Evolutionary conservation across 1,284 basidiomycete species (phyloP).

Genomic region (Vanrija sp.): DNA sequence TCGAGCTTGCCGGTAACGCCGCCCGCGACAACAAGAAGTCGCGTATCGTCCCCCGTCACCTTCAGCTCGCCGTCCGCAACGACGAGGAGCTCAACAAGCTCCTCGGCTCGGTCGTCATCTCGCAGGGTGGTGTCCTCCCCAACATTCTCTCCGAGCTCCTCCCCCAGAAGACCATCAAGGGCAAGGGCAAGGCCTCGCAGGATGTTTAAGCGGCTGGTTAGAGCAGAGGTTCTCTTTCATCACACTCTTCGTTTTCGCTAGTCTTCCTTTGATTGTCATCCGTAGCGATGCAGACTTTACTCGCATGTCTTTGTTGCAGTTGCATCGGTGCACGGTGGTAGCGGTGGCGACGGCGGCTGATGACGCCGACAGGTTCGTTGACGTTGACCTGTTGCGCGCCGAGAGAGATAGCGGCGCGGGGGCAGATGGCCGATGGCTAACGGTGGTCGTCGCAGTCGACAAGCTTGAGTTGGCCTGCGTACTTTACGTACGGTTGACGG

Average conservation of each 20-base stretch:
- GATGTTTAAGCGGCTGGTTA: slow-evolving; percentile 17
- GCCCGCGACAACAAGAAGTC: slow-evolving; percentile 61
- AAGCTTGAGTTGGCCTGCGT: too few species aligned
- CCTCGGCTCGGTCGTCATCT: slow-evolving; percentile 78
- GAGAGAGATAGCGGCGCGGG: too few species aligned
- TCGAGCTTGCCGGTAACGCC: slow-evolving; percentile 82
- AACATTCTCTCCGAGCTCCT: slow-evolving; percentile 64
- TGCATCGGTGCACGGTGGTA: neutral
- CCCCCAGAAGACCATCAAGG: slow-evolving; percentile 60
- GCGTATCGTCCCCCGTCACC: slow-evolving; percentile 85
- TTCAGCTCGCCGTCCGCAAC: slow-evolving; percentile 85
- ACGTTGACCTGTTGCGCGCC: too few species aligned
- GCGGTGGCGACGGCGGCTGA: too few species aligned
- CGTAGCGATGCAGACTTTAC: slow-evolving; percentile 20
- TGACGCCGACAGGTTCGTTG: too few species aligned
- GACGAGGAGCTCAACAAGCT: slow-evolving; percentile 63
- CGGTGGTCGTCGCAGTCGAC: too few species aligned
- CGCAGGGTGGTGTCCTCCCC: slow-evolving; percentile 86
- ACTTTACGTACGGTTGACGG: too few species aligned
- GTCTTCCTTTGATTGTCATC: slow-evolving; percentile 28
- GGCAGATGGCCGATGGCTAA: too few species aligned
- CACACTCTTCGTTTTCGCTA: slow-evolving; percentile 33
- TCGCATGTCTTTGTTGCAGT: neutral
- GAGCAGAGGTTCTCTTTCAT: neutral
- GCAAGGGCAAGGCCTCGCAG: slow-evolving; percentile 43